Conservation (phyloP, 345 rosid genomes). For the Hibiscus mutabilis region DNA sequence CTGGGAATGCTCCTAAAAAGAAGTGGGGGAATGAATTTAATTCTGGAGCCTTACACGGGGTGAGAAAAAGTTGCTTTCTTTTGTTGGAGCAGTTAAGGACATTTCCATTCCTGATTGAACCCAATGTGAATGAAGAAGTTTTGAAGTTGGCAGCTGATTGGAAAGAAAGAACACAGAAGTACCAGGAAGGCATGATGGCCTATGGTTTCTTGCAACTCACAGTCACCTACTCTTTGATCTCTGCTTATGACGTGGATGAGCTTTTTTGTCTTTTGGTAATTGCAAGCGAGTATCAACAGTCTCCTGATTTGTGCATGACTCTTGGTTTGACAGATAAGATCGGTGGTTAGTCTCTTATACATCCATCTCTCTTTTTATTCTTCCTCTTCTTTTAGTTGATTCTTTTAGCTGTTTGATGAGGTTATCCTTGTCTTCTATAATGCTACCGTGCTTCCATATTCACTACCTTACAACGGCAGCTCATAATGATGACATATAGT, state of each 20-base stretch:
- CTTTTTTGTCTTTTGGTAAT: constrained; percentile 19
- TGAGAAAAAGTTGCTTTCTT: constrained; percentile 10
- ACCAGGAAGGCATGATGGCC: constrained; percentile 13
- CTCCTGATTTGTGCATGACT: constrained; percentile 13
- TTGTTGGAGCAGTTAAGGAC: constrained; percentile 20
- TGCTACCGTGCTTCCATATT: background rate
- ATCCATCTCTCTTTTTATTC: background rate
- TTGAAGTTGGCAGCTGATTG: constrained; percentile 16
- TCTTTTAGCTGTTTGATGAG: background rate
- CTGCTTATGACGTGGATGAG: constrained; percentile 22
- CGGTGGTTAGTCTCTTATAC: constrained; percentile 1
- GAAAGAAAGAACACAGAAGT: constrained; percentile 14
- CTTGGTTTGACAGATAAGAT: constrained; percentile 26
- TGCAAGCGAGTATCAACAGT: constrained; percentile 12
- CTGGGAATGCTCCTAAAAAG: background rate
- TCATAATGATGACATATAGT: too few relatives aligned
- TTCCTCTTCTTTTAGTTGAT: background rate
- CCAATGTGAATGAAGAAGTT: constrained; percentile 22
- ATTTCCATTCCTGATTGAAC: constrained; percentile 10
- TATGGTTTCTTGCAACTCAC: constrained; percentile 28
- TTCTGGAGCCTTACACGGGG: background rate
- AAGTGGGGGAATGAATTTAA: background rate
- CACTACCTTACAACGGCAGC: background rate
- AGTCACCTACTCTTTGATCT: constrained; percentile 24
- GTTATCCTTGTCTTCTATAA: background rate